Evolutionary conservation across 148 eudicot genomes (phyloP).

Genomic region (Fallopia convolvulus): DNA sequence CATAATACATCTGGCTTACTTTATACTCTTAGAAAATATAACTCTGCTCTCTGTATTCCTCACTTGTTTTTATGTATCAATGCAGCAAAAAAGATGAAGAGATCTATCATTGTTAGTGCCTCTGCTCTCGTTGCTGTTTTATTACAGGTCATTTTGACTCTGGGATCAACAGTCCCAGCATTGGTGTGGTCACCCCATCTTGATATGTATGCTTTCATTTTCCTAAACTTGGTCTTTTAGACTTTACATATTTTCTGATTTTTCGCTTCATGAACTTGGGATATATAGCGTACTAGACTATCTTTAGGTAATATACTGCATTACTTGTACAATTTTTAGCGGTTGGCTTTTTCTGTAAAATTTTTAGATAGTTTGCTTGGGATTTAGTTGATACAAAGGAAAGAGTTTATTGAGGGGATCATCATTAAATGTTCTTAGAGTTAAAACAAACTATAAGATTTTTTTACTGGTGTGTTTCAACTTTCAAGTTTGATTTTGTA

Average conservation of each 20-base stretch:
- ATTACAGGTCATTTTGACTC: background rate
- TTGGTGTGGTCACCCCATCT: constrained; percentile 69
- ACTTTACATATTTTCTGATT: background rate
- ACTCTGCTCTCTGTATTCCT: background rate
- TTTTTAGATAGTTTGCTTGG: background rate
- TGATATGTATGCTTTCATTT: constrained; percentile 38
- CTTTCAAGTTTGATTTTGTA: background rate
- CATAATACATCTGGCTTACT: background rate
- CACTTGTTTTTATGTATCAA: background rate
- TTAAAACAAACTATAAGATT: background rate
- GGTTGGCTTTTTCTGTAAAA: background rate
- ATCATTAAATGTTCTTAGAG: background rate
- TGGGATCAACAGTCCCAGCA: constrained; percentile 56
- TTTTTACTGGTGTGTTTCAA: background rate
- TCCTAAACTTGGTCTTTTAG: background rate
- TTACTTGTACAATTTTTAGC: background rate
- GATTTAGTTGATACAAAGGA: background rate
- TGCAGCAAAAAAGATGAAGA: constrained; percentile 6
- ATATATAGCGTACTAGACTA: background rate
- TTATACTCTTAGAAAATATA: background rate
- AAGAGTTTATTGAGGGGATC: background rate
- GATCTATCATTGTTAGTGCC: background rate
- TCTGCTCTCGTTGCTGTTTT: background rate
- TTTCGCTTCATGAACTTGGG: background rate
- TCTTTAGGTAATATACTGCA: background rate